Percentiles rank a stretch among this genome's conserved stretches.
Evolutionary conservation across 768 basidiomycete genomes (phyloP).

Genomic region (Harrya chromipes): DNA sequence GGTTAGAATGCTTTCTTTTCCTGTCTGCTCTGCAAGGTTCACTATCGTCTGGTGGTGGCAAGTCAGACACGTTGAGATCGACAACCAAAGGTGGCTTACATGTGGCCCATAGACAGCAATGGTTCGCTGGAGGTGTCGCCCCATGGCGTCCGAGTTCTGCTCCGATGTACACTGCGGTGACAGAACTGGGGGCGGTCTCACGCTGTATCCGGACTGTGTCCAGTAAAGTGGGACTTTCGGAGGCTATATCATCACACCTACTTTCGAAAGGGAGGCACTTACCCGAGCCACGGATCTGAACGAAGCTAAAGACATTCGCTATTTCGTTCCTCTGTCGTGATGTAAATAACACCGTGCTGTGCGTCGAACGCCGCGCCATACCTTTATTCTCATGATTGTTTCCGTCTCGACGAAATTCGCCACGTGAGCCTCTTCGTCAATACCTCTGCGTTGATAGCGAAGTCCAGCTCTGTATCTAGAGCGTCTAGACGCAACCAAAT

Average conservation of each 20-base stretch:
- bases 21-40: slow-evolving; percentile 88
- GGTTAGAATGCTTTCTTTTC: slow-evolving; percentile 82
- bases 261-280: slow-evolving; percentile 1
- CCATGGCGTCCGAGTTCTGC: slow-evolving; percentile 68
- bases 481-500: slow-evolving; percentile 80
- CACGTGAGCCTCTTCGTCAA: slow-evolving; percentile 90
- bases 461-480: slow-evolving; percentile 89
- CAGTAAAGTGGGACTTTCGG: slow-evolving; percentile 83
- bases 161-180: slow-evolving; percentile 67
- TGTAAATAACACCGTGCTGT: not conserved
- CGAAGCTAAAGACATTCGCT: slow-evolving; percentile 80
- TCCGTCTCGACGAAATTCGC: slow-evolving; percentile 98
- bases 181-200: slow-evolving; percentile 85
- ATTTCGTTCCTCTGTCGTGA: slow-evolving; percentile 62
- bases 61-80: slow-evolving; percentile 5
- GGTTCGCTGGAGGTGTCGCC: slow-evolving; percentile 69
- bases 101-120: slow-evolving; percentile 73
- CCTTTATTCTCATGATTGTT: slow-evolving; percentile 80
- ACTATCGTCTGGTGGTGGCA: slow-evolving; percentile 58
- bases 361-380: slow-evolving; percentile 29
- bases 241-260: slow-evolving; percentile 3
- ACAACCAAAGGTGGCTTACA: slow-evolving; percentile 39
- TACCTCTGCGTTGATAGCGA: slow-evolving; percentile 90
- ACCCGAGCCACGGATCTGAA: slow-evolving; percentile 93
- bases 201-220: slow-evolving; percentile 82